Conservation (phyloP, 345 rosid species). For the Syzygium aqueum region DNA sequence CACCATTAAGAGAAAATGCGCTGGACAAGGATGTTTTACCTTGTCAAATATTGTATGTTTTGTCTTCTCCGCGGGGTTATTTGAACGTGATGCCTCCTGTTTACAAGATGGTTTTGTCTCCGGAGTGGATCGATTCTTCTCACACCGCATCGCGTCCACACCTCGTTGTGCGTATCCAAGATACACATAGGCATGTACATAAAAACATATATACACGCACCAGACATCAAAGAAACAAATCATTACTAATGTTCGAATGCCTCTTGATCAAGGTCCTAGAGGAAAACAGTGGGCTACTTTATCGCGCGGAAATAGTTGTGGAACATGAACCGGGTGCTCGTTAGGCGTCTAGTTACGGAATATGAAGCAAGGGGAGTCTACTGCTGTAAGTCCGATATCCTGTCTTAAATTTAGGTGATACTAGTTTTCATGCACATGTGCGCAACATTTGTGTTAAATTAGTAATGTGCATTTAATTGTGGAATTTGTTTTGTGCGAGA, state of each 20-base stretch:
- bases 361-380: not conserved
- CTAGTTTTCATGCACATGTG: not conserved
- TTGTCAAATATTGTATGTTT: not conserved
- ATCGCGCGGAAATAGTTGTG: not conserved
- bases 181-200: not conserved
- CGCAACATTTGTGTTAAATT: not conserved
- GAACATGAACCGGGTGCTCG: not conserved
- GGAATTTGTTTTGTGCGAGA: not conserved
- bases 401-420: not conserved
- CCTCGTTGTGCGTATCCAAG: not conserved
- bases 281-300: not conserved
- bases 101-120: not conserved
- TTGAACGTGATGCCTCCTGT: not conserved
- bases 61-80: not conserved
- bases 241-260: not conserved
- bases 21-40: not conserved
- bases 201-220: not conserved
- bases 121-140: not conserved
- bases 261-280: not conserved
- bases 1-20: not conserved
- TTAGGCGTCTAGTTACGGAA: not conserved
- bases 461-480: not conserved
- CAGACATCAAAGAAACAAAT: not conserved
- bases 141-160: not conserved
- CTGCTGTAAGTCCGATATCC: not conserved